Base-by-base conservation (phyloP, 768 basidiomycete genomes). In the Tremella yokohamensis region DNA sequence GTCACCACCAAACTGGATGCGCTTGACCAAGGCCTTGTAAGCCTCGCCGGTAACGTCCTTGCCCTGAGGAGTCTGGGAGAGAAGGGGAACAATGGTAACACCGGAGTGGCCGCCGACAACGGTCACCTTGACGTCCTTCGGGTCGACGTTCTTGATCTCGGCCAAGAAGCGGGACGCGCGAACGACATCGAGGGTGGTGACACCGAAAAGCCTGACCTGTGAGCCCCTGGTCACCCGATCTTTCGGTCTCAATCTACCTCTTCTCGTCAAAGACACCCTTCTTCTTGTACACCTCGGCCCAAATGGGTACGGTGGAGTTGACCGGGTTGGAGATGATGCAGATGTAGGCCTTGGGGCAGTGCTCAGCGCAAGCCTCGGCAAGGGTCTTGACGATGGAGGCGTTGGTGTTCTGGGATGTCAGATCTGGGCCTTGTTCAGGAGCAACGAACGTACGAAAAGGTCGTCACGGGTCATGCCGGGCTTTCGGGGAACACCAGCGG, bases 261-360 rank as follows among this genome's bases (percentile, higher is more conserved):
- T 88, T 96, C 63, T 91, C 88, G 77, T 99, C 85, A 75, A 87
- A 98, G 25, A 90, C 87, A 45, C 85, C 86, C 64, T 87, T 83
- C 78, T 90, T 87, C 84, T 94, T 99, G 81, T 93, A 84, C 38
- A 94, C 87, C 78, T 98, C 94, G 15, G 85, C 90, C 47, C 91
- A 90, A 72, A 99, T 90, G 49, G 96, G 96, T 39, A 98, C 94
- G 39, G 96, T 97, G 42, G 94, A 97, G 84, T 99, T 98, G 75
- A 99, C 94, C 29, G 96, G 96, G 82, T 99, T 99, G 68, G 96
- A 94, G 78, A 99, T 98, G 66, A 99, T 92, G 49, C 92, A 84
- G 45, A 98, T 84, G 69, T 88, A 87, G 19, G 96, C 96, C 73
- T 91, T 92, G 59, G 94, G 94, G 42, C 84, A 84, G 49, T 79